Evolutionary conservation across 768 basidiomycete genomes (phyloP), one percentile per base, ranked within the genome.

Genomic region (Rubroboletus satanas): DNA sequence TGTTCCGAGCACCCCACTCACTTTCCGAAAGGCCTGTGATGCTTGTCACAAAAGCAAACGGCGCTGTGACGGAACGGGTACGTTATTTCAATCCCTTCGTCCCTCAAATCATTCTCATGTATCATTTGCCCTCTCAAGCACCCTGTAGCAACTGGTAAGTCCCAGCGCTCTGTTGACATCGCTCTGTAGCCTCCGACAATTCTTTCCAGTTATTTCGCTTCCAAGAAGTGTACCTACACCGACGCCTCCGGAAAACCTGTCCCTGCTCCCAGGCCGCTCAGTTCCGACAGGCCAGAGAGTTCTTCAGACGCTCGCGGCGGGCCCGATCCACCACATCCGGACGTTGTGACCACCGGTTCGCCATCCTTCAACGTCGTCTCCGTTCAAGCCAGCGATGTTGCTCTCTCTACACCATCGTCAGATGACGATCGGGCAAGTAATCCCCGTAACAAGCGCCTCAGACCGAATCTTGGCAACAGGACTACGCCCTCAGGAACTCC

Each of bases 41-140:
- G 85, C 87, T 50, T 92, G 90, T 68, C 90, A 92, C 67, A 89
- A 87, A 70, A 85, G 83, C 73, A 92, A 92, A 67, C 82, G 90
- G 26, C 82, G 89, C 45, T 91, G 89, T 71, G 88, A 90, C 71
- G 88, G 88, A 32, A 88, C 86, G 57, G 84, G 87, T 86, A 57
- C 55, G 83, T 75, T 47, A 52, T 44, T 51, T 32, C 46, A 29
- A 18, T 44, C 38, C 23, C 32, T 44, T 49, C 23, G 37, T 53
- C 17, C 55, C 45, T 57, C 52, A 35, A 35, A 23, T 44, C 48
- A 37, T 51, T 18, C 42, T 52, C 48, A 59, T 33, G 29, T 45
- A 7, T 55, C 7, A 49, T 46, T 21, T 45, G 41, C 51, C 49
- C 62, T 51, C 57, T 63, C 45, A 70, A 88, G 86, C 85, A 10